Evolutionary conservation across 164 flowering plant genomes (phyloP), one percentile per base, ranked within the genome.

Genomic region (Saururus chinensis): DNA sequence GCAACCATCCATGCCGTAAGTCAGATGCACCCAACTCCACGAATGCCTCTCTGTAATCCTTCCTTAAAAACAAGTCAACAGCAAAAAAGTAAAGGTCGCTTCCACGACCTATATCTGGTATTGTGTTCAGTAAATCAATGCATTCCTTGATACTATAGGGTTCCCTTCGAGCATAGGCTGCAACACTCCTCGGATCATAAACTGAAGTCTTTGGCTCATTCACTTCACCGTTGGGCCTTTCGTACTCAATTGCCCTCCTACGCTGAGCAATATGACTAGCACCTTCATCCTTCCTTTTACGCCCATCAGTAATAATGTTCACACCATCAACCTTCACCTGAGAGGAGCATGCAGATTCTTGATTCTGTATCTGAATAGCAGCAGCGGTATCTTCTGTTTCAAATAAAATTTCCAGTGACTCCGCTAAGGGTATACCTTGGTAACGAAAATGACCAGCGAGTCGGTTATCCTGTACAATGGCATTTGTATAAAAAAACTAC

Each of bases 71-170:
- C 0, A 54, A 11, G 57, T 54, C 25, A 22, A 54, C 57, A 9
- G 26, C 4, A 21, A 54, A 54, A 13, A 54, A n/a, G 57, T 54
- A 54, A 22, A 54, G 25, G 26, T 54, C 57, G 26, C 57, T 54
- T 9, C 57, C 57, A 0, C 14, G 25, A n/a, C 14, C 14, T 20
- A 20, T 13, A 4, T 20, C 56, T 13, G 56, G 25, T n/a, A 53
- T 53, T 20, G 22, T n/a, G 11, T 53, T 53, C 25, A 53, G 56
- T 53, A 53, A 7, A 21, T 53, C 25, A 53, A 53, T 53, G 56
- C 56, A 53, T 53, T 53, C 24, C 25, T 53, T 53, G 56, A 53
- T 53, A n/a, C 24, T 53, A n/a, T 53, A 20, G 11, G 56, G 25
- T n/a, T 53, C 23, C 56, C 25, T 20, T 24, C 49, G 1, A 14